Evolutionary conservation across 208 protist species (phyloP).

Genomic region (Trypanosomatidae sp.): DNA sequence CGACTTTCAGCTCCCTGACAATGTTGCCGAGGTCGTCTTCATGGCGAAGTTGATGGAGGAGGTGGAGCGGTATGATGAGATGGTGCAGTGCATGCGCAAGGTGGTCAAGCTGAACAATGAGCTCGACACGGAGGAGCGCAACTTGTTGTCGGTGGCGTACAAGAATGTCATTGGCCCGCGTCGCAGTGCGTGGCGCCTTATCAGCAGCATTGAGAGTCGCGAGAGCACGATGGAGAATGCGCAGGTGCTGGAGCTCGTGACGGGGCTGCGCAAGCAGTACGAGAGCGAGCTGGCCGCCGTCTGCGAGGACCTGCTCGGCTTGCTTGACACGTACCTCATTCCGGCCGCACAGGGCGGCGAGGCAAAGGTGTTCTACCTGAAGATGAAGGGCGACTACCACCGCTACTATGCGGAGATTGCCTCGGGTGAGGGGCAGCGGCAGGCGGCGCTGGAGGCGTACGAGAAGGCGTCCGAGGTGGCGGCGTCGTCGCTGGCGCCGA

Average conservation of each 20-base stretch:
- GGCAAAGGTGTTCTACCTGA: slow-evolving; percentile 92
- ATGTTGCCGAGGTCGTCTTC: slow-evolving; percentile 86
- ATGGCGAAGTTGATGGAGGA: slow-evolving; percentile 97
- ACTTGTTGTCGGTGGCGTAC: slow-evolving; percentile 99
- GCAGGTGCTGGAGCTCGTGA: slow-evolving; percentile 85
- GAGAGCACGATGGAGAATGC: slow-evolving; percentile 87
- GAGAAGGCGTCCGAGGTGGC: slow-evolving; percentile 81
- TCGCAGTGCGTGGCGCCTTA: slow-evolving; percentile 97
- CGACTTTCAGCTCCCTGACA: slow-evolving; percentile 73
- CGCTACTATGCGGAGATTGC: slow-evolving; percentile 98
- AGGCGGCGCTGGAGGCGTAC: slow-evolving; percentile 84
- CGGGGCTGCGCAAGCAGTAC: slow-evolving; percentile 92
- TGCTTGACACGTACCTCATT: slow-evolving; percentile 97
- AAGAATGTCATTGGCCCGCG: slow-evolving; percentile 99
- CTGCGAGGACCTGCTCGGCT: slow-evolving; percentile 94
- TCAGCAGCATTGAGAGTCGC: slow-evolving; percentile 96
- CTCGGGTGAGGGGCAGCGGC: slow-evolving; percentile 65
- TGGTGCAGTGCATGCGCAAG: slow-evolving; percentile 97
- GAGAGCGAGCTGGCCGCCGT: slow-evolving; percentile 96
- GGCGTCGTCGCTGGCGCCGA: slow-evolving; percentile 83
- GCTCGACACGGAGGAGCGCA: slow-evolving; percentile 98
- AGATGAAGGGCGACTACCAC: slow-evolving; percentile 95
- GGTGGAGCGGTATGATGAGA: slow-evolving; percentile 97
- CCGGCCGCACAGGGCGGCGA: slow-evolving; percentile 83
- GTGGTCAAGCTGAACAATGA: slow-evolving; percentile 93